Conservation (phyloP, 2,329 filamentous ascomycete species). For the Talaromyces rugulosus region DNA sequence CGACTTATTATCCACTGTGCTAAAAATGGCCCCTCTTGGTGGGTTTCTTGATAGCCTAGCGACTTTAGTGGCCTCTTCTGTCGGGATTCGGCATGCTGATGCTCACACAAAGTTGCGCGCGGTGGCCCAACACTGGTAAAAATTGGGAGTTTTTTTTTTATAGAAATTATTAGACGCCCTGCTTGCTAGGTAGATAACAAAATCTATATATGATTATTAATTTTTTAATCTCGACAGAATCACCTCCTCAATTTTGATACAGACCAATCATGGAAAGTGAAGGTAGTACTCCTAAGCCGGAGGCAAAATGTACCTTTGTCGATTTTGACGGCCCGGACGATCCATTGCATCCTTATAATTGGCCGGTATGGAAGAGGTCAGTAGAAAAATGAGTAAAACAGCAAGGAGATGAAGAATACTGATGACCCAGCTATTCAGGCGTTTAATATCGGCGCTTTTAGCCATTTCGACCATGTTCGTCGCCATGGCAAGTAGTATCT, state of each 20-base stretch:
- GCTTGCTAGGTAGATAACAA: not conserved
- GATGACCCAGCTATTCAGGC: not conserved
- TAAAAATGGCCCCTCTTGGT: too few relatives aligned
- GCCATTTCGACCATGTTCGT: conserved; percentile 11
- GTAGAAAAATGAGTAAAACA: not conserved
- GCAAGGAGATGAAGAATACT: not conserved
- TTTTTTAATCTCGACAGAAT: not conserved
- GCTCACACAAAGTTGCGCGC: too few relatives aligned
- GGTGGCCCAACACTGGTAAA: too few relatives aligned
- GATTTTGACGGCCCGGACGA: conserved; percentile 9
- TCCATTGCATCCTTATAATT: conserved; percentile 10
- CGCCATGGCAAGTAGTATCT: conserved; percentile 8
- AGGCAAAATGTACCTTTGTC: conserved; percentile 1
- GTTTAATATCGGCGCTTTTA: conserved; percentile 4
- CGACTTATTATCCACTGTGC: too few relatives aligned
- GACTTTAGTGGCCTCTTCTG: too few relatives aligned
- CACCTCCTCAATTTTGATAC: not conserved
- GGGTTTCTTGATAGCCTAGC: too few relatives aligned
- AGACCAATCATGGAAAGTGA: not conserved
- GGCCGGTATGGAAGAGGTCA: conserved; percentile 6
- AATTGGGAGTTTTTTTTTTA: too few relatives aligned
- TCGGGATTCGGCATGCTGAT: too few relatives aligned
- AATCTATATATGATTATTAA: not conserved
- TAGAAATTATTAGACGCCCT: not conserved
- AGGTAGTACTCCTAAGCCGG: not conserved